phyloP scores from a whole-genome alignment of 2,329 filamentous ascomycete genomes.

The Elsinoe australis region DNA sequence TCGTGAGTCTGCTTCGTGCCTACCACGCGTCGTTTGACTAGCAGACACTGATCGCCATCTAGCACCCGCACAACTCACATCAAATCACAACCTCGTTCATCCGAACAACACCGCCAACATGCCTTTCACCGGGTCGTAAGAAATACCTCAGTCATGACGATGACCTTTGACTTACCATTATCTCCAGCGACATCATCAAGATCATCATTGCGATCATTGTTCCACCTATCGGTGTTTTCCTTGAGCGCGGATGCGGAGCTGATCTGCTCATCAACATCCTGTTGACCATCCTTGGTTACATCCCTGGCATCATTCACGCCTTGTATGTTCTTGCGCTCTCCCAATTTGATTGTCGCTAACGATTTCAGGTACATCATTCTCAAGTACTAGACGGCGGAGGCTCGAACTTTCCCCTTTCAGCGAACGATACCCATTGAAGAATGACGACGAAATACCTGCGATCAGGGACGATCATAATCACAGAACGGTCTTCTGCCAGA shows the following conservation, averaged over 20 bases:
- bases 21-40: too few species aligned
- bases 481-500: too few species aligned
- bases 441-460: background rate
- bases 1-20: too few species aligned
- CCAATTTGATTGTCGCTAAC: too few species aligned
- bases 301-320: conserved; percentile 66
- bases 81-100: background rate
- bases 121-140: background rate
- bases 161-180: background rate
- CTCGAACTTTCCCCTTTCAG: background rate
- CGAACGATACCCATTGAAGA: conserved; percentile 6
- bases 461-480: background rate
- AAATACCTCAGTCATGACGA: background rate
- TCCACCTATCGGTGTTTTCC: conserved; percentile 85
- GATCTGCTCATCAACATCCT: conserved; percentile 91
- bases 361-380: conserved; percentile 92
- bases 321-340: too few species aligned
- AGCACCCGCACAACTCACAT: background rate
- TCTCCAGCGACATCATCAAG: conserved; percentile 63
- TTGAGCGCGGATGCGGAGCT: conserved; percentile 81
- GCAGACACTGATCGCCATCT: too few species aligned
- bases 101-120: background rate
- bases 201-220: conserved; percentile 84
- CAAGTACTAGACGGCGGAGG: conserved; percentile 58
- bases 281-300: conserved; percentile 62